Evolutionary conservation across 2,329 filamentous ascomycete species (phyloP).

Genomic region (Fusarium oligoseptatum): DNA sequence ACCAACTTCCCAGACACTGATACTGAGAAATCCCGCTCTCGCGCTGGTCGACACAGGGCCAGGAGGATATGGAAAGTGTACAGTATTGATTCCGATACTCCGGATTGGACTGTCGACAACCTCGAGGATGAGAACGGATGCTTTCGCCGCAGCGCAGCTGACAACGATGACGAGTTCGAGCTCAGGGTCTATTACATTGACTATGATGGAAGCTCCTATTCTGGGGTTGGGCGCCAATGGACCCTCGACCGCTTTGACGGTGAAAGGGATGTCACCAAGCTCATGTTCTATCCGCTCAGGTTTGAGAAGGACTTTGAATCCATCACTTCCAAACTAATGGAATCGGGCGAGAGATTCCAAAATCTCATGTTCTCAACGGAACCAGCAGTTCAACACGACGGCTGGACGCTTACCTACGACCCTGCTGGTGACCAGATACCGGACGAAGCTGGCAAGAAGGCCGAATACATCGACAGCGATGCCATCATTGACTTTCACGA

Average conservation of each 20-base stretch:
- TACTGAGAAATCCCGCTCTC: background rate
- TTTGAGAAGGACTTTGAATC: background rate
- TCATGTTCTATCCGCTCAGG: background rate
- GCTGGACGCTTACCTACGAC: background rate
- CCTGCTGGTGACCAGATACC: background rate
- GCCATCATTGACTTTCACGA: slow-evolving; percentile 4
- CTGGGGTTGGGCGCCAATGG: background rate
- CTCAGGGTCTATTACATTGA: slow-evolving; percentile 1
- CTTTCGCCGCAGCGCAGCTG: background rate
- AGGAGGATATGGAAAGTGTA: background rate
- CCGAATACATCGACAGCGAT: slow-evolving; percentile 6
- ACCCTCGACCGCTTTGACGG: background rate
- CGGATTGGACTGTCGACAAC: background rate
- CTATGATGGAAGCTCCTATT: background rate
- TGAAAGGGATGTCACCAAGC: background rate
- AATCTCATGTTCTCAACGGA: background rate
- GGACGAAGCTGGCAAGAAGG: background rate
- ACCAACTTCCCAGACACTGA: background rate
- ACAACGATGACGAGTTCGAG: background rate
- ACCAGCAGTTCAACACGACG: background rate
- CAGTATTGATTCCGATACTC: background rate
- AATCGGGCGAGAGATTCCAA: background rate
- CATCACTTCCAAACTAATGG: background rate
- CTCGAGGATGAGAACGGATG: background rate
- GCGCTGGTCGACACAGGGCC: background rate